Evolutionary conservation across 2,329 filamentous ascomycete species (phyloP).

Genomic region (Alternaria sp.): DNA sequence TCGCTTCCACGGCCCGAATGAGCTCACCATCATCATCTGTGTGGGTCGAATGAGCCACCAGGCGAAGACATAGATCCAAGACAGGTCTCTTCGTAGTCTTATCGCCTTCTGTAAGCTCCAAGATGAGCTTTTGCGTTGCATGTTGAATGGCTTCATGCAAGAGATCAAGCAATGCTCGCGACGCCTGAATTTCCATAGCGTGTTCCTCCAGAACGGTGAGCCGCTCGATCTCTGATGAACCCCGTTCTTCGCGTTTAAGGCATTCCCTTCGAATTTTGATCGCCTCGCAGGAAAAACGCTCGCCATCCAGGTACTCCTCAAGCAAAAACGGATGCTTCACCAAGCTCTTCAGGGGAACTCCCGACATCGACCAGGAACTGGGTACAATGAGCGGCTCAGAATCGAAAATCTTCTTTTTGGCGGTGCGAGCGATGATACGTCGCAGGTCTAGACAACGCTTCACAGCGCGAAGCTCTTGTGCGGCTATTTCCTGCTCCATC

Average conservation of each 20-base stretch:
- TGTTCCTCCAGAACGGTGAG: not conserved
- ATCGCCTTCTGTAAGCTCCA: not conserved
- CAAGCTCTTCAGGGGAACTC: not conserved
- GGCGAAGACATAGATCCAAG: not conserved
- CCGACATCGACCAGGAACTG: not conserved
- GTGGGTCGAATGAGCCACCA: not conserved
- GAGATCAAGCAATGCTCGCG: not conserved
- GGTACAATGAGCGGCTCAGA: not conserved
- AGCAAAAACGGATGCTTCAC: not conserved
- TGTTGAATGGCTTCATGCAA: not conserved
- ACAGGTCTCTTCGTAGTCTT: not conserved
- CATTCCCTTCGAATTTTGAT: not conserved
- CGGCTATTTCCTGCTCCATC: not conserved
- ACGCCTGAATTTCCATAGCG: no score
- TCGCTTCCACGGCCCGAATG: not conserved
- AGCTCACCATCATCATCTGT: not conserved
- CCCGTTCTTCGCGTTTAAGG: not conserved
- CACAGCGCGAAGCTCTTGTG: not conserved
- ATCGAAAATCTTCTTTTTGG: not conserved
- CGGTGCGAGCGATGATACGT: not conserved
- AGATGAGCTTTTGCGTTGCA: not conserved
- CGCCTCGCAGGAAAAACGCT: not conserved
- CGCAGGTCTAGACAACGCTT: not conserved
- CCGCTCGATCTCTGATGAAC: not conserved
- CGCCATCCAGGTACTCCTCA: not conserved